Conservation (phyloP, 208 protist species). For the Trichomonas vaginalis region DNA sequence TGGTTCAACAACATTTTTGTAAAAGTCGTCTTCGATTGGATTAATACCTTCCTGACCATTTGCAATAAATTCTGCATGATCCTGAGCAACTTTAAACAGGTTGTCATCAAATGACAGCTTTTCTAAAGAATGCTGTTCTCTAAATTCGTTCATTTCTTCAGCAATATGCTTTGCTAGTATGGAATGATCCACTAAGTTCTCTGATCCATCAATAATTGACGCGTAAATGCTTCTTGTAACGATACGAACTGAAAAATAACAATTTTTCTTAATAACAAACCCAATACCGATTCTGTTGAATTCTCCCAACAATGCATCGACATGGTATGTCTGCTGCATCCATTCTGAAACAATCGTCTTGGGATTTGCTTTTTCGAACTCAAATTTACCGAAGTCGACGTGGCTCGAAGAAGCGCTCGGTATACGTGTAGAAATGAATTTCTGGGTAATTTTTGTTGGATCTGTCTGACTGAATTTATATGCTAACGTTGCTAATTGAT, state of each 20-base stretch:
- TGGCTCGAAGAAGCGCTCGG: not conserved
- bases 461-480: not conserved
- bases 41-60: not conserved
- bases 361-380: not conserved
- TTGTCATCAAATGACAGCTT: not conserved
- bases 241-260: not conserved
- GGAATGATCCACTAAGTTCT: not conserved
- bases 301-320: not conserved
- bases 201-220: not conserved
- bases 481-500: not conserved
- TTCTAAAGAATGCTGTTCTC: not conserved
- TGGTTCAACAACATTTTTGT: not conserved
- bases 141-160: not conserved
- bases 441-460: not conserved
- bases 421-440: not conserved
- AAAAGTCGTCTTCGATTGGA: not conserved
- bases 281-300: not conserved
- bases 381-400: not conserved
- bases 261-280: not conserved
- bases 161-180: not conserved
- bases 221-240: not conserved
- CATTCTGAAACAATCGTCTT: not conserved
- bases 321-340: not conserved
- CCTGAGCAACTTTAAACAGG: not conserved
- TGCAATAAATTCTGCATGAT: not conserved